Evolutionary conservation across 108 stramenopile genomes (phyloP).

Genomic region (Nitzschia sp.): DNA sequence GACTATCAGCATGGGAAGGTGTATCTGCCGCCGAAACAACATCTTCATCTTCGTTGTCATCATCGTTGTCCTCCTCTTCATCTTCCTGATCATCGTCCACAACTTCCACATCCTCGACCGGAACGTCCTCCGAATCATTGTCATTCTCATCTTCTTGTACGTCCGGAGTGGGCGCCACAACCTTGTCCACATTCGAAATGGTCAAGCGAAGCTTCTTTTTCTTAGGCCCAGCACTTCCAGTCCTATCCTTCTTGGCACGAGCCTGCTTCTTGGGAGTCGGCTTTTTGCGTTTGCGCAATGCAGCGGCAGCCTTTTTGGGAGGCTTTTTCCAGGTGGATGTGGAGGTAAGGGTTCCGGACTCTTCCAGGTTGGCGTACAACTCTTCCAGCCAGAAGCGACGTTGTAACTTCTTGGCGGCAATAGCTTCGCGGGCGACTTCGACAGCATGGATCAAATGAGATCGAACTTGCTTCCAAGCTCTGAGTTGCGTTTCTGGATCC

Average conservation of each 20-base stretch:
- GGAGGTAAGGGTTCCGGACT: slow-evolving; percentile 28
- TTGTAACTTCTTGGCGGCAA: slow-evolving; percentile 57
- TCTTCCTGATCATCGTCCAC: slow-evolving; percentile 7
- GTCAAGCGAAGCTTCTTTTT: neutral
- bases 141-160: slow-evolving; percentile 8
- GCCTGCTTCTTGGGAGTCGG: slow-evolving; percentile 3
- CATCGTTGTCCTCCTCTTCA: slow-evolving; percentile 11
- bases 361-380: slow-evolving; percentile 49
- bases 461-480: slow-evolving; percentile 70
- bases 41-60: slow-evolving; percentile 10
- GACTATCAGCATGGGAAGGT: neutral
- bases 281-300: neutral
- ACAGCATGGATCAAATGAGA: slow-evolving; percentile 52
- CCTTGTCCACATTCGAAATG: neutral
- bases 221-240: neutral
- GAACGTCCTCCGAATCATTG: neutral
- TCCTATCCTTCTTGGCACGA: neutral
- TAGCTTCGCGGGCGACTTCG: slow-evolving; percentile 52
- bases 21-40: too few species aligned
- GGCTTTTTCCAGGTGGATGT: slow-evolving; percentile 37
- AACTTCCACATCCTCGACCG: neutral
- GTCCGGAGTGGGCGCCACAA: too few species aligned
- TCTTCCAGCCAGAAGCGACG: slow-evolving; percentile 69
- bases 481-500: slow-evolving; percentile 24
- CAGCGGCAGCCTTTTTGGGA: neutral